Evolutionary conservation across 1,284 basidiomycete species (phyloP), one percentile per base, ranked within the genome.

Genomic region (Microbotryomycetes sp.): DNA sequence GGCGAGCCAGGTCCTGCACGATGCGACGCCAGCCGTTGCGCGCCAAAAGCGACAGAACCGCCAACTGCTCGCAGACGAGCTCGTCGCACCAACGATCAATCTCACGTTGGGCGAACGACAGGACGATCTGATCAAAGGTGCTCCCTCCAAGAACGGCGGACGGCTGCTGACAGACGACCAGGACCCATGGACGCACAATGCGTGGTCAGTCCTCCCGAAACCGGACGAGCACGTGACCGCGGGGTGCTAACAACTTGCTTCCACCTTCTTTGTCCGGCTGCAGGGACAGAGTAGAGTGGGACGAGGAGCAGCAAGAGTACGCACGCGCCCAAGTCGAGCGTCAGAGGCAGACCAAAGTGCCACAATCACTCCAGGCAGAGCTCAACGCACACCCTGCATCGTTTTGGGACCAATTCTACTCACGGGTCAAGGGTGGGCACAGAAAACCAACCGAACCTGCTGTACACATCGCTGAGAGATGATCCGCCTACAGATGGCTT

Each of bases 371-470:
- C 24, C 52, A 61, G 68, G 72, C 70, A 24, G 86, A 83, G 67
- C 86, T 87, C 71, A 88, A 90, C 73, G 80, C 83, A 2, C 85
- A 83, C 62, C 89, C 89, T 2, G 81, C 86, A 0, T 81, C 78
- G 59, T 82, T 86, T 71, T 93, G 91, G 91, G 87, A 96, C 74
- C 84, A 85, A 54, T 96, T 96, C 71, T 96, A 96, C 79, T 85
- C 86, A 67, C 81, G 80, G 63, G 91, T 93, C 70, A 81, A 85
- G 45, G 78, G 74, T 54, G 24, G 18, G n/a, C 13, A n/a, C n/a
- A n/a, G n/a, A n/a, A n/a, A n/a, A n/a, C n/a, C n/a, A n/a, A n/a
- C n/a, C n/a, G n/a, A n/a, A n/a, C n/a, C n/a, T n/a, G n/a, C n/a
- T n/a, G 23, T 54, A 31, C 6, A 5, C 53, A 49, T 30, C 5